Evolutionary conservation across 2,329 filamentous ascomycete species (phyloP).

Genomic region (Penicillium frequentans): DNA sequence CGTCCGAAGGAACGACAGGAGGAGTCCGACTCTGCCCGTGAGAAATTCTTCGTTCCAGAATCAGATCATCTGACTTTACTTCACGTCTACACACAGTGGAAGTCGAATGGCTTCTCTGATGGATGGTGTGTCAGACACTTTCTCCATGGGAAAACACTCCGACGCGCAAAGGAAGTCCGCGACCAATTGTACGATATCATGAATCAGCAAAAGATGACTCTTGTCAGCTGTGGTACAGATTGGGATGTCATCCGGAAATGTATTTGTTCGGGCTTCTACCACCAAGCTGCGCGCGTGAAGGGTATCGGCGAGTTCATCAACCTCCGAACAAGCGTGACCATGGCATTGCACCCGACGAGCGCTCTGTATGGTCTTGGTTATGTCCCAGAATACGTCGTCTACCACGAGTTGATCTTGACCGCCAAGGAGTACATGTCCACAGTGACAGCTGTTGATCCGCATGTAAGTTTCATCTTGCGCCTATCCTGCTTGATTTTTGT

Average conservation of each 20-base stretch:
- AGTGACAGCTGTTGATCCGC: slow-evolving; percentile 91
- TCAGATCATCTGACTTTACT: slow-evolving; percentile 95
- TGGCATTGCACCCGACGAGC: slow-evolving; percentile 91
- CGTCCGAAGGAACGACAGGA: slow-evolving; percentile 94
- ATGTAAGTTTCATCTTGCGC: slow-evolving; percentile 45
- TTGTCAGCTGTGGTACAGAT: slow-evolving; percentile 89
- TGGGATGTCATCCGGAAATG: slow-evolving; percentile 96
- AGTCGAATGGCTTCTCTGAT: slow-evolving; percentile 83
- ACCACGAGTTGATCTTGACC: slow-evolving; percentile 96
- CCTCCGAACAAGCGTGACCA: slow-evolving; percentile 86
- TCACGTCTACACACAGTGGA: slow-evolving; percentile 96
- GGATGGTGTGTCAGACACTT: slow-evolving; percentile 93
- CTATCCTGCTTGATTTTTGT: not conserved
- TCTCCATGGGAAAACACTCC: slow-evolving; percentile 88
- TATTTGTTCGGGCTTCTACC: slow-evolving; percentile 97
- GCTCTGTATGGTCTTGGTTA: slow-evolving; percentile 91
- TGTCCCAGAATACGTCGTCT: slow-evolving; percentile 93
- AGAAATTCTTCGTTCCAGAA: slow-evolving; percentile 98
- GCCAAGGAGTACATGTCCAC: slow-evolving; percentile 98
- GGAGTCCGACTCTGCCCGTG: slow-evolving; percentile 89
- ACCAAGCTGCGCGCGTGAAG: slow-evolving; percentile 93
- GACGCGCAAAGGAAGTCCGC: slow-evolving; percentile 88
- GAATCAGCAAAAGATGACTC: slow-evolving; percentile 84
- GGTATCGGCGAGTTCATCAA: slow-evolving; percentile 98
- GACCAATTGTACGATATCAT: slow-evolving; percentile 94